phyloP scores from a whole-genome alignment of 2,329 filamentous ascomycete species.

The Zymoseptoria pseudotritici region DNA sequence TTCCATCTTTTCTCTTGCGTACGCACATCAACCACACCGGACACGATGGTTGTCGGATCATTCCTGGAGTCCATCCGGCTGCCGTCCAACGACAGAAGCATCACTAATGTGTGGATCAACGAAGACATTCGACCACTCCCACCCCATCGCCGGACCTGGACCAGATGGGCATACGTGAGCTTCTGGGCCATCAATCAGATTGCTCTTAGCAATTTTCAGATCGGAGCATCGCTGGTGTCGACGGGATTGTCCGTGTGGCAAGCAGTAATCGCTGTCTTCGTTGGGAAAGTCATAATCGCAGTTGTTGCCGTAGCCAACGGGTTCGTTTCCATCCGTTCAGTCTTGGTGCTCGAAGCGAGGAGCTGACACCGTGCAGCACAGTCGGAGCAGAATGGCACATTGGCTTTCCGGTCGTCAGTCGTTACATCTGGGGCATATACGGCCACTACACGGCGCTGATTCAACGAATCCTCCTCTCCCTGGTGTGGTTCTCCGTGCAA shows the following conservation, averaged over 20 bases:
- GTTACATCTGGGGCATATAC: conserved; percentile 51
- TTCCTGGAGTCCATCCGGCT: conserved; percentile 15
- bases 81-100: conserved; percentile 18
- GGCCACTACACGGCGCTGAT: conserved; percentile 49
- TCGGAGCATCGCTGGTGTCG: conserved; percentile 32
- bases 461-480: conserved; percentile 45
- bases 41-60: no score
- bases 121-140: conserved; percentile 37
- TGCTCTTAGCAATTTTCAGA: conserved; percentile 31
- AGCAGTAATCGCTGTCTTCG: conserved; percentile 33
- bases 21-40: no score
- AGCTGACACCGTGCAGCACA: conserved; percentile 29
- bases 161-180: conserved; percentile 30
- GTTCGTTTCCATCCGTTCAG: conserved; percentile 9
- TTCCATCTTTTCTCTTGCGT: no score
- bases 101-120: conserved; percentile 33
- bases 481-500: conserved; percentile 51
- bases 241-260: conserved; percentile 38
- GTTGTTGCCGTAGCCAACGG: conserved; percentile 53
- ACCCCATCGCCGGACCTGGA: conserved; percentile 33
- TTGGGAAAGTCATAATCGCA: conserved; percentile 45
- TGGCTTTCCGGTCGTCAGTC: conserved; percentile 48
- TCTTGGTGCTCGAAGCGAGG: no score
- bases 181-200: conserved; percentile 38
- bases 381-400: conserved; percentile 43